phyloP scores from a whole-genome alignment of 352 stramenopile species.

The Aphanomyces invadans region DNA sequence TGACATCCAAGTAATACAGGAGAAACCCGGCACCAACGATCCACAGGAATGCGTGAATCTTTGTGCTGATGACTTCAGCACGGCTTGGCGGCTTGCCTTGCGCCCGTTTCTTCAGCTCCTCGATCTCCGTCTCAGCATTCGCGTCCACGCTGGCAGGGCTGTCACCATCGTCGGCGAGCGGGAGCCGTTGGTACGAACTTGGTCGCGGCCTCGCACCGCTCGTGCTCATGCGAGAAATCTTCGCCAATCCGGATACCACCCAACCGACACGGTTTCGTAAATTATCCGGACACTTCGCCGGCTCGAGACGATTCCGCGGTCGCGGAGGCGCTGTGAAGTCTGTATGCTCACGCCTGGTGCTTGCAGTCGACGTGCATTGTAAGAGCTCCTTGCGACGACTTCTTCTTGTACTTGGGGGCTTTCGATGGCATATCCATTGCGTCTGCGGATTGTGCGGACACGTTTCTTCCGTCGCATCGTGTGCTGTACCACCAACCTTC shows the following conservation, averaged over 20 bases:
- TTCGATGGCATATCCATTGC: too few relatives aligned
- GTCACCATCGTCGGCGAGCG: constrained; percentile 31
- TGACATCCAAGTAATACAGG: constrained; percentile 62
- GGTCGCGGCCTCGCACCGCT: constrained; percentile 8
- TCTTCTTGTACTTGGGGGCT: too few relatives aligned
- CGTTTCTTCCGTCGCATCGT: too few relatives aligned
- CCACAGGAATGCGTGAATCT: constrained; percentile 70
- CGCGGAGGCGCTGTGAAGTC: too few relatives aligned
- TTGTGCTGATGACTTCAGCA: constrained; percentile 54
- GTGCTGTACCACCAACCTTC: too few relatives aligned
- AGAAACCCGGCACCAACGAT: constrained; percentile 42
- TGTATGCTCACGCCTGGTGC: too few relatives aligned
- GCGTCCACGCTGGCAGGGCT: constrained; percentile 31
- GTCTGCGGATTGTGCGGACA: too few relatives aligned
- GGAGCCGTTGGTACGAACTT: constrained; percentile 43
- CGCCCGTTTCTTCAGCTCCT: constrained; percentile 24
- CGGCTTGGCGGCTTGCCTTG: constrained; percentile 35
- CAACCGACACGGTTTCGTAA: too few relatives aligned
- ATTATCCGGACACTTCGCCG: neutral
- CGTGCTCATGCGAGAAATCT: neutral
- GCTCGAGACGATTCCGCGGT: too few relatives aligned
- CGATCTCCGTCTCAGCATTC: constrained; percentile 33
- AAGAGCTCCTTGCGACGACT: too few relatives aligned
- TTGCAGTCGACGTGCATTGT: too few relatives aligned
- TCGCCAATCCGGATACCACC: too few relatives aligned